Conservation (phyloP, 768 basidiomycete species). For the Mrakia hoshinonis region DNA sequence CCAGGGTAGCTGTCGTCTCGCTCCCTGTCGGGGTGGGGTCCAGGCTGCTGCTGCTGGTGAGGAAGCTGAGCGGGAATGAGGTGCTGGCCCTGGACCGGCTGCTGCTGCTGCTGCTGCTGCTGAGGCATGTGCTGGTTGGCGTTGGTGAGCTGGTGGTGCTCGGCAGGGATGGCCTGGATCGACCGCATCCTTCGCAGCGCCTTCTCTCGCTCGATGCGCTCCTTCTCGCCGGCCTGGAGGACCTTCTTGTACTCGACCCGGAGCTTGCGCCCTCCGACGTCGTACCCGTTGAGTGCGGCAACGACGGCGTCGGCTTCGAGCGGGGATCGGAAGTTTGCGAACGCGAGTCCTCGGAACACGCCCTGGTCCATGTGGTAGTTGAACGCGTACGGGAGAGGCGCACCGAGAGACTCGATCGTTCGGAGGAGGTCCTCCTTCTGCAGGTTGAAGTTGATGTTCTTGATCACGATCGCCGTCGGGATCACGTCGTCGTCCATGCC, state of each 20-base stretch:
- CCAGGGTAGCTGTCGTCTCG: constrained; percentile 26
- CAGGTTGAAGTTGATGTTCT: constrained; percentile 99
- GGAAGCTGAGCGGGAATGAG: constrained; percentile 21
- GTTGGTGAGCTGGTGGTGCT: constrained; percentile 27
- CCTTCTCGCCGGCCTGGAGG: constrained; percentile 97
- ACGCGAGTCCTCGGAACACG: constrained; percentile 92
- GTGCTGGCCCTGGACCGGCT: neutral
- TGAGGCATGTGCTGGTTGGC: constrained; percentile 20
- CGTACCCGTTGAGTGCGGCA: constrained; percentile 80
- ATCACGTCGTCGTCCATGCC: constrained; percentile 30
- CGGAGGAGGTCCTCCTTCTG: constrained; percentile 91
- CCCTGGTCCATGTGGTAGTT: constrained; percentile 98
- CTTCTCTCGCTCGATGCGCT: constrained; percentile 96
- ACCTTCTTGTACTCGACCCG: constrained; percentile 99
- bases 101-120: constrained; percentile 4
- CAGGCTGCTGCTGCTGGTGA: constrained; percentile 15
- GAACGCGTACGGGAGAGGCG: constrained; percentile 97
- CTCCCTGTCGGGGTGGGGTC: neutral
- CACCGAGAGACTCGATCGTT: constrained; percentile 86
- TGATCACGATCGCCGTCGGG: constrained; percentile 91
- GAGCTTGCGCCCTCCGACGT: constrained; percentile 69
- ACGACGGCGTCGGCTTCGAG: constrained; percentile 91
- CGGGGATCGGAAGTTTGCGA: constrained; percentile 92
- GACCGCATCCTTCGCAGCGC: constrained; percentile 95
- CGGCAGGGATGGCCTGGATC: constrained; percentile 53